phyloP scores from a whole-genome alignment of 2,329 filamentous ascomycete species.

The Mollisiaceae sp. region DNA sequence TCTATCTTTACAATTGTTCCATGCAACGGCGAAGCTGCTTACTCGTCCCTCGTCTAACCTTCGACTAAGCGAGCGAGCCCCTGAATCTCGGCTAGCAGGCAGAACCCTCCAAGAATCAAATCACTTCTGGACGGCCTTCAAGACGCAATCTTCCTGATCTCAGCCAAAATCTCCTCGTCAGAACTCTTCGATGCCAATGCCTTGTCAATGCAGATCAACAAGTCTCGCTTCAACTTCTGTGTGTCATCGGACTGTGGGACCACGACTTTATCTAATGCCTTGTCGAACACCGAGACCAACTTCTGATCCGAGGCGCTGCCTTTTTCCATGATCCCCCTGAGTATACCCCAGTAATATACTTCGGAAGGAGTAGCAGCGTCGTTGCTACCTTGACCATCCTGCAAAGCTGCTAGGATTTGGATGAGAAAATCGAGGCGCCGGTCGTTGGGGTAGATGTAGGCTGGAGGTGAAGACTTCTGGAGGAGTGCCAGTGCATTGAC shows the following conservation, averaged over 20 bases:
- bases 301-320: neutral
- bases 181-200: neutral
- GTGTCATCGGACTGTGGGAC: neutral
- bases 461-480: neutral
- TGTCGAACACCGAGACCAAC: neutral
- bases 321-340: neutral
- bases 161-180: neutral
- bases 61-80: too few relatives aligned
- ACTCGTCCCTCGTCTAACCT: too few relatives aligned
- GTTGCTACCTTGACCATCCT: neutral
- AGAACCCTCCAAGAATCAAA: too few relatives aligned
- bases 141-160: neutral
- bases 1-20: too few relatives aligned
- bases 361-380: neutral
- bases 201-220: neutral
- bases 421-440: neutral
- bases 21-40: too few relatives aligned
- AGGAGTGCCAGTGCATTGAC: neutral
- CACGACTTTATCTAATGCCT: neutral
- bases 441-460: neutral
- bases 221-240: neutral
- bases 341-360: neutral
- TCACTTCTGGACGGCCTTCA: too few relatives aligned
- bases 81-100: too few relatives aligned
- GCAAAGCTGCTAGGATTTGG: neutral